These are phyloP conservation scores for Amorphotheca resinae DNA, from an alignment of 495 filamentous ascomycete genomes.

Conservation along the genomic window DNA sequence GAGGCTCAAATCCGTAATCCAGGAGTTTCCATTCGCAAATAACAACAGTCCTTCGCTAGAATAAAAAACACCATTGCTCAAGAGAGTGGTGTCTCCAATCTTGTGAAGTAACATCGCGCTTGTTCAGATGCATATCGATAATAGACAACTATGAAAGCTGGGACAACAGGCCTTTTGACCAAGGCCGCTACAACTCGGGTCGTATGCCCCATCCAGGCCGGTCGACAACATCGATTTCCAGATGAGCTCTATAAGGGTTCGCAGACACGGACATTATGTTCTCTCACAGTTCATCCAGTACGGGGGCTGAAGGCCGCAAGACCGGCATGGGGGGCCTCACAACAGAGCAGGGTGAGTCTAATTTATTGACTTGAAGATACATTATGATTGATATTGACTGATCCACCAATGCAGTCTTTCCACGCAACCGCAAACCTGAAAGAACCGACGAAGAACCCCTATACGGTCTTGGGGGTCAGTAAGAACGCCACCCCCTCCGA, in stretches of 20 bases:
- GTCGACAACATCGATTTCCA: slow-evolving; percentile 30
- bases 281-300: slow-evolving; percentile 1
- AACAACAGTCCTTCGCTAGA: too few relatives aligned
- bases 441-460: slow-evolving; percentile 60
- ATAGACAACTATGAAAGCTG: slow-evolving; percentile 28
- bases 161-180: slow-evolving; percentile 31
- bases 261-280: slow-evolving; percentile 22
- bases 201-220: slow-evolving; percentile 35
- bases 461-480: slow-evolving; percentile 70
- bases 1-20: too few relatives aligned
- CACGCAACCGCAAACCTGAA: slow-evolving; percentile 50
- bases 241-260: slow-evolving; percentile 22
- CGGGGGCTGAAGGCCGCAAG: slow-evolving; percentile 1
- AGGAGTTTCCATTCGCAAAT: too few relatives aligned
- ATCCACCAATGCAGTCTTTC: slow-evolving; percentile 43
- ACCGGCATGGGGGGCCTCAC: background rate
- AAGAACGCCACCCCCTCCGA: slow-evolving; percentile 70
- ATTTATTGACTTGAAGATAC: too few relatives aligned
- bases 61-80: background rate
- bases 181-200: slow-evolving; percentile 39
- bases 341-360: slow-evolving; percentile 13
- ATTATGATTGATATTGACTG: too few relatives aligned
- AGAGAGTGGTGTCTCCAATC: background rate
- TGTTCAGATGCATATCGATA: slow-evolving; percentile 7
- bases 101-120: background rate